Percentiles rank a stretch among this genome's conserved stretches.
Evolutionary conservation across 2,329 filamentous ascomycete genomes (phyloP).

Genomic region (Sphaerulina populicola): DNA sequence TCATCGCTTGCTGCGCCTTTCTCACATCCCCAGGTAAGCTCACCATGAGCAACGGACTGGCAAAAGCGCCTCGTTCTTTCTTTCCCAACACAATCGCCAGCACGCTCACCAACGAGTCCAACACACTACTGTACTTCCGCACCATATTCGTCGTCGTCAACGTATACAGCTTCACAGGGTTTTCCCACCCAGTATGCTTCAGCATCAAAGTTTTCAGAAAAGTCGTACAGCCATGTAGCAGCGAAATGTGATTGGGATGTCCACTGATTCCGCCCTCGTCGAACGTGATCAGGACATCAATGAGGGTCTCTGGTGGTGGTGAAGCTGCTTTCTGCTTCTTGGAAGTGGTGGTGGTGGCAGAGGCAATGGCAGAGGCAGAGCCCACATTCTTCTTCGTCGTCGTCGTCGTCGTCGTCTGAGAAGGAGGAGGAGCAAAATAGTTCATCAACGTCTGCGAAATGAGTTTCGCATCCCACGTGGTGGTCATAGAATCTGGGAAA

Average conservation of each 20-base stretch:
- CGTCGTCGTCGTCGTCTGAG: too few species aligned
- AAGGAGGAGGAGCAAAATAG: constrained; percentile 60
- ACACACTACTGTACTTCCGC: constrained; percentile 72
- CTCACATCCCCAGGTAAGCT: constrained; percentile 57
- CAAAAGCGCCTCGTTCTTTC: constrained; percentile 48
- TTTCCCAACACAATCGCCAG: constrained; percentile 43
- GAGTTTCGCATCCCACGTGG: constrained; percentile 62
- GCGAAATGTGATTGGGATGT: constrained; percentile 87
- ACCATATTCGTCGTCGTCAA: constrained; percentile 62
- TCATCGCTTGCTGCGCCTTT: constrained; percentile 78
- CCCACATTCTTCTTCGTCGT: too few species aligned
- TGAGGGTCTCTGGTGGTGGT: constrained; percentile 46
- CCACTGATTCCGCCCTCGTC: constrained; percentile 72
- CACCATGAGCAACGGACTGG: constrained; percentile 58
- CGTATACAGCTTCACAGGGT: constrained; percentile 77
- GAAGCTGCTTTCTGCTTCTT: too few species aligned
- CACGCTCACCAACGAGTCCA: constrained; percentile 69
- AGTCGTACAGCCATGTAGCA: constrained; percentile 69
- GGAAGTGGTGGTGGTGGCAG: too few species aligned
- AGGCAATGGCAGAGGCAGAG: too few species aligned
- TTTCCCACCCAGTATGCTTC: constrained; percentile 55
- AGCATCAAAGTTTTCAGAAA: constrained; percentile 62
- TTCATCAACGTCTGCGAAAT: constrained; percentile 62
- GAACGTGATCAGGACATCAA: constrained; percentile 85
- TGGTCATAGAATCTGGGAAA: constrained; percentile 85